Evolutionary conservation across 768 basidiomycete species (phyloP), one percentile per base, ranked within the genome.

Genomic region (Gloeostereum incarnatum): DNA sequence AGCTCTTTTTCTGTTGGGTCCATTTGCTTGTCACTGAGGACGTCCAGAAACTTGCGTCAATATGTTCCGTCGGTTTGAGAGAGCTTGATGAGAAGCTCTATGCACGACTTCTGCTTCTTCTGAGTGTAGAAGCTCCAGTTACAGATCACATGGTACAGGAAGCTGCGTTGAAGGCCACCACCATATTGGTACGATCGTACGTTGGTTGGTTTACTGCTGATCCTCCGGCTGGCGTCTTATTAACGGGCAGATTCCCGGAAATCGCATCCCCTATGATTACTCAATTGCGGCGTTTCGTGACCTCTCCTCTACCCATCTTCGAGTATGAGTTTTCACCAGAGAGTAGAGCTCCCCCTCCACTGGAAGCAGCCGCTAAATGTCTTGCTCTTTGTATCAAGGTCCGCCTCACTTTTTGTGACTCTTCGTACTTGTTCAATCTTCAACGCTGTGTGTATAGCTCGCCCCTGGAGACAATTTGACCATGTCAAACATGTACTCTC

Each of bases 401-500:
- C 47, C 19, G 64, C 56, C 2, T 31, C 6, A 3, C 19, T 10
- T 21, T 21, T 32, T 5, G 24, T 8, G 17, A n/a, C 5, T 26
- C n/a, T n/a, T n/a, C n/a, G n/a, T n/a, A n/a, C 10, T 41, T 8
- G 23, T 29, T 35, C 14, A 6, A 42, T 27, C 44, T 16, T 24
- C 8, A 16, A 27, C 32, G 34, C 33, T 39, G 18, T n/a, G 23
- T 40, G 19, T 39, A 26, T 43, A 91, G 88, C 65, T 89, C 26
- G 79, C 86, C 11, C 82, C 86, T 11, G 87, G 86, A 30, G 86
- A 91, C 46, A 91, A 92, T 52, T 71, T 91, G 25, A 72, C 87
- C 53, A 81, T 92, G 75, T 97, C 93, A 3, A 89, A 92, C 48
- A 84, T 97, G 79, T 97, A 98, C 57, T 96, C 94, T 4, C 73